These are phyloP conservation scores for Boletus coccyginus DNA, from an alignment of 768 basidiomycete genomes.

Conservation along the genomic window DNA sequence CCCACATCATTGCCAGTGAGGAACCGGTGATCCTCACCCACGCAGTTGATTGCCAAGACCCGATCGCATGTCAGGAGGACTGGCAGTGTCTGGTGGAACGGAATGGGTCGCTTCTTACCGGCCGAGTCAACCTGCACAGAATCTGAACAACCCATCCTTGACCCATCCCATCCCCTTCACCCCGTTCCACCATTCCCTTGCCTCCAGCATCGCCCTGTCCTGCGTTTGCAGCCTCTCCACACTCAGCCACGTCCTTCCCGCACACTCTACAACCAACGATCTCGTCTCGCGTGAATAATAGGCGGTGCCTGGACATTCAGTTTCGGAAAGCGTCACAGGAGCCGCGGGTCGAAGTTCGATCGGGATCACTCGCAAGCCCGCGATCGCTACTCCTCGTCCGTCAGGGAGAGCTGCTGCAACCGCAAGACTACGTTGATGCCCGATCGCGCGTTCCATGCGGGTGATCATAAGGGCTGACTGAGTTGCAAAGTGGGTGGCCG, in stretches of 20 bases:
- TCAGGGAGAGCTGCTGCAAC: constrained; percentile 23
- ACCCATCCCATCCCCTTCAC: constrained; percentile 35
- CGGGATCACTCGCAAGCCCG: constrained; percentile 16
- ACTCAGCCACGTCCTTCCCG: constrained; percentile 46
- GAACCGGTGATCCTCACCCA: background rate
- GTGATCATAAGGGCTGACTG: constrained; percentile 19
- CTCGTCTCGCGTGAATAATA: constrained; percentile 38
- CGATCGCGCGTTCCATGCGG: constrained; percentile 27
- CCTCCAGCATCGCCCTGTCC: constrained; percentile 50
- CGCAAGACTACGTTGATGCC: constrained; percentile 28
- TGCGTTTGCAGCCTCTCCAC: constrained; percentile 62
- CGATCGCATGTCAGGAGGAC: background rate
- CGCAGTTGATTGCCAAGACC: background rate
- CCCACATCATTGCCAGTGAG: background rate
- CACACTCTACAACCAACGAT: constrained; percentile 55
- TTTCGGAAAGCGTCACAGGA: background rate
- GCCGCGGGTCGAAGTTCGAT: background rate
- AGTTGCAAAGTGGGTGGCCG: constrained; percentile 16
- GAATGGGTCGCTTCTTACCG: background rate
- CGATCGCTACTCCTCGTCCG: constrained; percentile 23
- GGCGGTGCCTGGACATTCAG: constrained; percentile 40
- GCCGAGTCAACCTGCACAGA: too few relatives aligned
- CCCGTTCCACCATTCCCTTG: constrained; percentile 82
- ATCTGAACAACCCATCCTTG: constrained; percentile 1
- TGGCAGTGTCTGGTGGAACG: background rate